Percentiles rank a stretch among this genome's conserved stretches.
Evolutionary conservation across 2,329 filamentous ascomycete genomes (phyloP).

Genomic region (Colletotrichum orchidophilum): DNA sequence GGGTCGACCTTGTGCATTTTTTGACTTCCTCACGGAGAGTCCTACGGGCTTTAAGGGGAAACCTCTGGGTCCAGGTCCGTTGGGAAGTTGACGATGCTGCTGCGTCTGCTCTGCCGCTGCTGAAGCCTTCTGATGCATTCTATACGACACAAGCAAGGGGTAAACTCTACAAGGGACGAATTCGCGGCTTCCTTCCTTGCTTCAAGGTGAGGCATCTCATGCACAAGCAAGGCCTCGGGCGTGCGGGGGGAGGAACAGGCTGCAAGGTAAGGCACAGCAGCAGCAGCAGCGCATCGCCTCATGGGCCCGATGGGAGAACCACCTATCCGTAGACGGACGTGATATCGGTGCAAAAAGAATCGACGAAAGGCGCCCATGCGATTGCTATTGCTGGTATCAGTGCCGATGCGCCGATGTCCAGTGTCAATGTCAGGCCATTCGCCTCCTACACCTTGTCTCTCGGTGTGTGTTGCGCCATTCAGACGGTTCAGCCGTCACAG

Average conservation of each 20-base stretch:
- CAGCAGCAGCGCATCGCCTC: neutral
- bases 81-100: neutral
- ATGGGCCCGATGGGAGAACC: neutral
- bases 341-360: neutral
- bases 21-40: neutral
- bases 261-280: neutral
- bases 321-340: neutral
- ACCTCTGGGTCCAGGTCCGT: neutral
- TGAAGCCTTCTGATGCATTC: neutral
- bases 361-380: neutral
- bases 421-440: neutral
- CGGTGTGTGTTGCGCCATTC: neutral
- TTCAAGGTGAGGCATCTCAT: neutral
- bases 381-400: neutral
- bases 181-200: neutral
- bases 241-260: neutral
- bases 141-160: neutral
- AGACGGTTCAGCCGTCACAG: neutral
- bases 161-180: neutral
- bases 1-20: neutral
- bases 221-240: neutral
- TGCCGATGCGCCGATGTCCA: neutral
- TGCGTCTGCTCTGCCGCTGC: neutral
- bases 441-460: neutral
- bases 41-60: neutral